phyloP scores from a whole-genome alignment of 177 flowering plant species.

The Vitis hybrid region DNA sequence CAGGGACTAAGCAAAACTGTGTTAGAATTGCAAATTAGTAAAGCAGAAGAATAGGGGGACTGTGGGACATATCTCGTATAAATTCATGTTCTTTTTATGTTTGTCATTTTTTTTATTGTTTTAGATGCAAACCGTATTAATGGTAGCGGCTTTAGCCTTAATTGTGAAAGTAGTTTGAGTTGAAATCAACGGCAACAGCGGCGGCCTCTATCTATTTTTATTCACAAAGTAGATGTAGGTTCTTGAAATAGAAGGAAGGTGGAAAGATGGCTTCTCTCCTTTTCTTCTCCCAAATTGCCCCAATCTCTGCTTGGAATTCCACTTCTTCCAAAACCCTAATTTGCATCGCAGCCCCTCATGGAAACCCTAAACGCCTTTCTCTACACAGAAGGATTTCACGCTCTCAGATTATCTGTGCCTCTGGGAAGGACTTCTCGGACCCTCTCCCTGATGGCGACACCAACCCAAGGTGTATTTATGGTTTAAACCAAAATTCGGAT shows the following conservation, averaged over 20 bases:
- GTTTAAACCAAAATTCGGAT: not conserved
- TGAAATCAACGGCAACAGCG: too few relatives aligned
- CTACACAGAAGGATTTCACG: slow-evolving; percentile 9
- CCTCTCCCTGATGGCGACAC: slow-evolving; percentile 25
- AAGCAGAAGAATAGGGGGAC: too few relatives aligned
- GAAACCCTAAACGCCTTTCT: slow-evolving; percentile 9
- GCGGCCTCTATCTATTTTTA: not conserved
- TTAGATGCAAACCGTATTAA: too few relatives aligned
- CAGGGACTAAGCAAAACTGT: too few relatives aligned
- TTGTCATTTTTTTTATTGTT: too few relatives aligned
- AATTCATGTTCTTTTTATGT: too few relatives aligned
- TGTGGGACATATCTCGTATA: too few relatives aligned
- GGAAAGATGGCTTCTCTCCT: slow-evolving; percentile 24
- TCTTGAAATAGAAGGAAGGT: not conserved
- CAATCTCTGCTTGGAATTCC: slow-evolving; percentile 9
- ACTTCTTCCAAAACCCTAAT: slow-evolving; percentile 23
- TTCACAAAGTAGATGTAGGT: not conserved
- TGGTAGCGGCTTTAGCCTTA: too few relatives aligned
- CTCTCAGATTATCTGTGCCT: slow-evolving; percentile 14
- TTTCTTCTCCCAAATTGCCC: slow-evolving; percentile 16
- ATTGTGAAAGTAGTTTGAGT: too few relatives aligned
- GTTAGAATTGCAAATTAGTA: too few relatives aligned
- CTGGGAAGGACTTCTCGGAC: slow-evolving; percentile 24
- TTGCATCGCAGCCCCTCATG: slow-evolving; percentile 11
- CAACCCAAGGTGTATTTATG: slow-evolving; percentile 23